These are phyloP conservation scores for Hydnomerulius pinastri DNA, from an alignment of 768 basidiomycete genomes.

Conservation along the genomic window DNA sequence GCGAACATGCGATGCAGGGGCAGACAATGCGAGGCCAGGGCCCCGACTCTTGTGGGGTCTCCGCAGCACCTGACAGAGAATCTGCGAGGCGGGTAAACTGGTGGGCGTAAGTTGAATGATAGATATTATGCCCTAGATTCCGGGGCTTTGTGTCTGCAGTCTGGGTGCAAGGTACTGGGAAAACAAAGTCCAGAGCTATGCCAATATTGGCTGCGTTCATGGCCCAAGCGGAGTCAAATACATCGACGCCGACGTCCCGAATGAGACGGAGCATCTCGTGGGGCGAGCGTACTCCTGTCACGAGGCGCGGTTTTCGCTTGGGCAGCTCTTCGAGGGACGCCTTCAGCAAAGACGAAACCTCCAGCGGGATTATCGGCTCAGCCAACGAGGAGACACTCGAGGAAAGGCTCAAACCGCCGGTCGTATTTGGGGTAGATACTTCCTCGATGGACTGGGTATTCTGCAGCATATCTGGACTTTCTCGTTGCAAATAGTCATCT, in stretches of 20 bases:
- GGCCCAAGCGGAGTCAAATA: slow-evolving; percentile 78
- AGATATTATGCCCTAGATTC: slow-evolving; percentile 74
- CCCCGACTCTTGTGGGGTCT: background rate
- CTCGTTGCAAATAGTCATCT: slow-evolving; percentile 15
- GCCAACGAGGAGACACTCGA: background rate
- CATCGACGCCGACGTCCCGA: slow-evolving; percentile 64
- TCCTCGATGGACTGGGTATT: slow-evolving; percentile 10
- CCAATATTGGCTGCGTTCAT: slow-evolving; percentile 67
- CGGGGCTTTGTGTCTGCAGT: background rate
- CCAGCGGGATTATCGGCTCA: background rate
- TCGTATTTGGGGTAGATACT: slow-evolving; percentile 7
- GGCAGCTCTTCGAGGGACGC: slow-evolving; percentile 63
- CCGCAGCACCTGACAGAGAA: slow-evolving; percentile 26
- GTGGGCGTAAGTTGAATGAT: slow-evolving; percentile 52
- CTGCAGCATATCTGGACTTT: slow-evolving; percentile 14
- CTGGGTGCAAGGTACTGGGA: slow-evolving; percentile 46
- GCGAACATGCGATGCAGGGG: slow-evolving; percentile 59
- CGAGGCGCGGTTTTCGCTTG: slow-evolving; percentile 59
- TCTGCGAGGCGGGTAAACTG: slow-evolving; percentile 62
- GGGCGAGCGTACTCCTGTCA: slow-evolving; percentile 57
- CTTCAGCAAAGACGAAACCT: slow-evolving; percentile 47
- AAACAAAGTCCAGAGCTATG: slow-evolving; percentile 76
- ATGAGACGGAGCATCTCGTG: slow-evolving; percentile 77
- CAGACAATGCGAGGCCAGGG: slow-evolving; percentile 36
- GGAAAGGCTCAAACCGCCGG: background rate